Evolutionary conservation across 495 filamentous ascomycete species (phyloP).

Genomic region (Podospora pseudocomata): DNA sequence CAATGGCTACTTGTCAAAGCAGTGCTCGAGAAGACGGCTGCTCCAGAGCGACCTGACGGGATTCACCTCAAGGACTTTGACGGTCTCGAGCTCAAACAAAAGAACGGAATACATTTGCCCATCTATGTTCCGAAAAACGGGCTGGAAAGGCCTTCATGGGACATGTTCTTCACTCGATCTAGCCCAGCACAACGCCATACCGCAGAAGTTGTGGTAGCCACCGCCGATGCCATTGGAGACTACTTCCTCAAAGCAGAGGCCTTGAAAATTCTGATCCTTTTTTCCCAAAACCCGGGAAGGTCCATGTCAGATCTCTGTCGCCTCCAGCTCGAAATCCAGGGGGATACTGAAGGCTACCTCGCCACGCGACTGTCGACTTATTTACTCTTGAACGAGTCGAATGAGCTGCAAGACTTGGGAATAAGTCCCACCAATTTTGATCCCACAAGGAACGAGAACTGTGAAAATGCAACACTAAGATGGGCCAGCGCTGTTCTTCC

Average conservation of each 20-base stretch:
- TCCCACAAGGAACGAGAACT: background rate
- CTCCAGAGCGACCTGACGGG: slow-evolving; percentile 8
- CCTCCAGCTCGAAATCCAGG: background rate
- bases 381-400: background rate
- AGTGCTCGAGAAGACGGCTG: slow-evolving; percentile 11
- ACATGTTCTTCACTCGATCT: slow-evolving; percentile 11
- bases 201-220: slow-evolving; percentile 16
- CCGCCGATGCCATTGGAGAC: slow-evolving; percentile 19
- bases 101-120: slow-evolving; percentile 17
- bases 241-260: slow-evolving; percentile 16
- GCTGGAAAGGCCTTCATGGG: slow-evolving; percentile 19
- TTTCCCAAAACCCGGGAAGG: slow-evolving; percentile 9
- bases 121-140: slow-evolving; percentile 19
- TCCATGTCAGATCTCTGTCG: background rate
- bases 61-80: slow-evolving; percentile 7
- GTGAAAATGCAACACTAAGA: background rate
- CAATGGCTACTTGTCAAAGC: slow-evolving; percentile 24
- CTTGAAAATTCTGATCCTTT: slow-evolving; percentile 21
- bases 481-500: background rate
- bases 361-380: background rate
- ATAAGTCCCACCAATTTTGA: background rate
- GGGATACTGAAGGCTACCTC: background rate
- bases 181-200: slow-evolving; percentile 7
- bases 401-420: background rate
- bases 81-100: slow-evolving; percentile 13